Base-by-base conservation (phyloP, 768 basidiomycete genomes). In the Boletus coccyginus region DNA sequence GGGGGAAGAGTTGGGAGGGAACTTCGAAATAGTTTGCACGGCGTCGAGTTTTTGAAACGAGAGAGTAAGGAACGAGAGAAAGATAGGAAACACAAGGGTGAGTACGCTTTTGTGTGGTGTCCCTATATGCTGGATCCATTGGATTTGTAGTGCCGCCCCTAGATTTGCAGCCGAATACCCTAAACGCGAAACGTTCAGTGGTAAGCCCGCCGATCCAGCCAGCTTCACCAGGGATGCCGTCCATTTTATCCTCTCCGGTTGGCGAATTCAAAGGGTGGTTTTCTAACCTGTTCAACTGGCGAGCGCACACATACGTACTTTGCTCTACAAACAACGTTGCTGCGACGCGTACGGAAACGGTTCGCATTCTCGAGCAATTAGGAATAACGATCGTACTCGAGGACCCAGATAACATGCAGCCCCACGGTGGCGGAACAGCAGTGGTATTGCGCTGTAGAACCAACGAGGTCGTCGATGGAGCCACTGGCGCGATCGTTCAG, bases 261-360 rank as follows among this genome's bases (percentile, higher is more conserved):
- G 87, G 87, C 55, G 90, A 92, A 70, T 85, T 92, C 73, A 90
- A 88, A 68, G 90, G 88, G 35, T 97, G 95, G 95, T 95, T 98
- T 73, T 91, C 92, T 21, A 96, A 90, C 62, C 77, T 98, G 32
- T 98, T 98, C 78, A 90, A 86, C 71, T 97, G 93, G 90, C 94
- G 90, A 67, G 77, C 80, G 33, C 82, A 84, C 52, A 73, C 78
- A 24, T 78, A 73, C 66, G 69, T 73, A 57, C 70, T 84, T 31
- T 87, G 85, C 67, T 90, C 88, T 5, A 61, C 72, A 16, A 78
- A 83, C 53, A 80, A 82, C 55, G 63, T 85, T 42, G 71, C 72
- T 16, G 77, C 79, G 36, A 94, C 93, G 7, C 82, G 90, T 12
- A 69, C 78, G 35, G 85, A 88, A 61, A 79, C 84, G 48, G 75